phyloP scores from a whole-genome alignment of 1,284 basidiomycete genomes.

The Heterobasidion occidentale region DNA sequence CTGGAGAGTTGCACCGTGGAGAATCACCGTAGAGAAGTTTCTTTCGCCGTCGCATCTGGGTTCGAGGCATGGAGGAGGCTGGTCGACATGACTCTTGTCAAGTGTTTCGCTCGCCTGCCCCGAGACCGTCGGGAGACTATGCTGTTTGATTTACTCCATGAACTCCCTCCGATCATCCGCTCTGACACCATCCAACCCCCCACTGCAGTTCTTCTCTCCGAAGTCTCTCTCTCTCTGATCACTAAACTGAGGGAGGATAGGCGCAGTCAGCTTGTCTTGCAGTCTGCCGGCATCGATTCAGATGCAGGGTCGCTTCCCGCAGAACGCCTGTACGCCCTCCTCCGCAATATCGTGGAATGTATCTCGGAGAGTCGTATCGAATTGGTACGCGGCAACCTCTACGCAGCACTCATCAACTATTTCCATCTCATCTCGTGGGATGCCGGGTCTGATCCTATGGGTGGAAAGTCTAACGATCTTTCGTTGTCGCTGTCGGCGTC shows the following conservation, averaged over 20 bases:
- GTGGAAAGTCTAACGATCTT: slow-evolving; percentile 4
- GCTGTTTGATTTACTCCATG: slow-evolving; percentile 81
- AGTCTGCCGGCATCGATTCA: slow-evolving; percentile 54
- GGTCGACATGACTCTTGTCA: slow-evolving; percentile 76
- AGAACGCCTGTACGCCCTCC: slow-evolving; percentile 71
- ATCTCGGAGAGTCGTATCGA: slow-evolving; percentile 78
- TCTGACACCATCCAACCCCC: slow-evolving; percentile 57
- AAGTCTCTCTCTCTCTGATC: slow-evolving; percentile 74
- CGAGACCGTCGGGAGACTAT: slow-evolving; percentile 78
- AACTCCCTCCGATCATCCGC: slow-evolving; percentile 57
- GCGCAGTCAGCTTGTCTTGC: slow-evolving; percentile 55
- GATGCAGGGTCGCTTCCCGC: slow-evolving; percentile 65
- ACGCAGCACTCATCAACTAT: slow-evolving; percentile 86
- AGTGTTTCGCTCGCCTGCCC: slow-evolving; percentile 77
- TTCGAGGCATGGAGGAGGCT: slow-evolving; percentile 81
- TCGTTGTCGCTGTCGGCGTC: slow-evolving; percentile 30
- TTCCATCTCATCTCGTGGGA: slow-evolving; percentile 56
- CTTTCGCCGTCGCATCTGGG: slow-evolving; percentile 60
- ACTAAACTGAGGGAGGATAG: slow-evolving; percentile 80
- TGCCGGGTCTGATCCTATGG: slow-evolving; percentile 8
- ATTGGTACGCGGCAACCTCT: slow-evolving; percentile 94
- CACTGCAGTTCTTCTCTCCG: slow-evolving; percentile 76
- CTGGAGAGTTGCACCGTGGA: slow-evolving; percentile 78
- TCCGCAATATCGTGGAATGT: slow-evolving; percentile 75
- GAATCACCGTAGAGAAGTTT: slow-evolving; percentile 80